Conservation (phyloP, 306 rosid species). For the Begonia fuchsioides region DNA sequence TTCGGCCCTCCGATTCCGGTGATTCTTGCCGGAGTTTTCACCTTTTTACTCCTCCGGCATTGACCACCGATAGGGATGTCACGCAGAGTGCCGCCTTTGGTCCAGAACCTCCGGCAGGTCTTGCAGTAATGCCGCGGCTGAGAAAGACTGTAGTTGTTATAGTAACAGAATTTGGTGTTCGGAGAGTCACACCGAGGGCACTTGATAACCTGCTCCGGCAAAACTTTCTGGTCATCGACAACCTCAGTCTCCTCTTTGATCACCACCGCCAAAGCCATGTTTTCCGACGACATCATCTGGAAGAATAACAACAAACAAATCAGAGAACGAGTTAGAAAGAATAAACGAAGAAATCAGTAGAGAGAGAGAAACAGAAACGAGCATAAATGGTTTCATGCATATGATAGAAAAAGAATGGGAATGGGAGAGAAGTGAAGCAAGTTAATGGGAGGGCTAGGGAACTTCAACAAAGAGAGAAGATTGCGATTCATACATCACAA, state of each 20-base stretch:
- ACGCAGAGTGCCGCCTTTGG: conserved; percentile 79
- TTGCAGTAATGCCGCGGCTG: conserved; percentile 90
- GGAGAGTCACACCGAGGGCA: conserved; percentile 83
- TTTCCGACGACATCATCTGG: not conserved
- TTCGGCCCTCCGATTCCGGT: conserved; percentile 40
- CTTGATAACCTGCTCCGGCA: conserved; percentile 12
- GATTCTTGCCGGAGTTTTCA: conserved; percentile 15
- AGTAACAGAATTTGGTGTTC: conserved; percentile 88
- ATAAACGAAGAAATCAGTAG: conserved; percentile 13
- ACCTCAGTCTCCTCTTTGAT: not conserved
- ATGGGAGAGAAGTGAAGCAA: no score
- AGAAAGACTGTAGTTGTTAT: conserved; percentile 83
- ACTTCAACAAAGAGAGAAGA: no score
- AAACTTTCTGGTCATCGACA: not conserved
- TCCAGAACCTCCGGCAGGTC: conserved; percentile 86
- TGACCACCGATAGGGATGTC: conserved; percentile 86
- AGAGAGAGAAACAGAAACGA: conserved; percentile 28
- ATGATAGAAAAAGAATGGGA: not conserved
- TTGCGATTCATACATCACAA: no score
- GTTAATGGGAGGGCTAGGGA: no score
- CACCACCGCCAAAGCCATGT: not conserved
- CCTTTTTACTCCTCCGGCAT: conserved; percentile 63
- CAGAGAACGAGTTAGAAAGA: not conserved
- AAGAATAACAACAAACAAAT: not conserved
- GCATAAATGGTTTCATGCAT: conserved; percentile 58